phyloP scores from a whole-genome alignment of 345 rosid genomes.

The Isatis tinctoria region DNA sequence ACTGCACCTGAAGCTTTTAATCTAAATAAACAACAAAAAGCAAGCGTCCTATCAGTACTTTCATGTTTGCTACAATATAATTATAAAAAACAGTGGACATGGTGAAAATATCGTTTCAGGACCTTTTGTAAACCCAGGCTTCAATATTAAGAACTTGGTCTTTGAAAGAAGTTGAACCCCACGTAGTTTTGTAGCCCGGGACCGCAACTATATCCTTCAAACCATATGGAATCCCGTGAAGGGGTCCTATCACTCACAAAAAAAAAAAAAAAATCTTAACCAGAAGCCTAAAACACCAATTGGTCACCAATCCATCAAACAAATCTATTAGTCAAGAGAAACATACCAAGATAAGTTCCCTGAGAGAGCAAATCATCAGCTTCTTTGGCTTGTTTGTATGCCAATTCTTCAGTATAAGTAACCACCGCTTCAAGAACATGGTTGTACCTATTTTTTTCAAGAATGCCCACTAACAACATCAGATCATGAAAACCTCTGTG shows the following conservation, averaged over 20 bases:
- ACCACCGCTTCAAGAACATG: conserved; percentile 72
- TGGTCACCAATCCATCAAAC: conserved; percentile 36
- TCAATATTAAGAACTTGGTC: conserved; percentile 65
- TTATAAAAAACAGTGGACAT: neutral
- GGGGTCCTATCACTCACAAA: conserved; percentile 56
- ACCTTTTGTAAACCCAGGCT: conserved; percentile 94
- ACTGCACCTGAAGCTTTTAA: conserved; percentile 58
- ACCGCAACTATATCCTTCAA: conserved; percentile 78
- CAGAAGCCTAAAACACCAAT: neutral
- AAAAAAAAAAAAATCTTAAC: neutral
- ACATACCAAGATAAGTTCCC: conserved; percentile 74
- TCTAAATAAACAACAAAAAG: conserved; percentile 9
- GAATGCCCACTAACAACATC: conserved; percentile 5
- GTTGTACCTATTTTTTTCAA: conserved; percentile 49
- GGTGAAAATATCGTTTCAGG: neutral
- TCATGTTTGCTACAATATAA: neutral
- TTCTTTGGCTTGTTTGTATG: conserved; percentile 76
- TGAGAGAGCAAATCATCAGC: conserved; percentile 71
- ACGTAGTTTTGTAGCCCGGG: conserved; percentile 76
- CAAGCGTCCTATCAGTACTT: neutral
- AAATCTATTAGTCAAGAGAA: conserved; percentile 36
- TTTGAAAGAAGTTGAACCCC: conserved; percentile 80
- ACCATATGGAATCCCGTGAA: conserved; percentile 90
- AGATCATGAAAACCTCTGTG: neutral
- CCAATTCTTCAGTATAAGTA: conserved; percentile 71